phyloP scores from a whole-genome alignment of 371 early-diverging fungal species.

The Actinomortierella wolfii region DNA sequence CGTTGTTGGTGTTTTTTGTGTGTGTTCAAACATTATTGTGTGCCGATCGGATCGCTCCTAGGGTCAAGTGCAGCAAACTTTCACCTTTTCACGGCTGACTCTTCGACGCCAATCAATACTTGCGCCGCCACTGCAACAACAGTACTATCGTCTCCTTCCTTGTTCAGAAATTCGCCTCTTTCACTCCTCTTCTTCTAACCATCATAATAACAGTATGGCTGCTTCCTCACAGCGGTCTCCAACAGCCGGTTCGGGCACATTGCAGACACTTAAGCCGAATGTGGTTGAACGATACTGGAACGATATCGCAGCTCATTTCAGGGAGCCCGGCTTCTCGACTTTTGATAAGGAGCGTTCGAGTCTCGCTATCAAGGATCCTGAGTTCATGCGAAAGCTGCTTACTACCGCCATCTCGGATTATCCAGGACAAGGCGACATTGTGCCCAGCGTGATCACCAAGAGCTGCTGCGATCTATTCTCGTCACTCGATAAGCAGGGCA shows the following conservation, averaged over 20 bases:
- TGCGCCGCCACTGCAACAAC: too few relatives aligned
- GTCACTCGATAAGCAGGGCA: constrained; percentile 53
- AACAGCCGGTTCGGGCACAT: constrained; percentile 16
- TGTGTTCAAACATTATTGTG: too few relatives aligned
- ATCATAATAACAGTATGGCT: too few relatives aligned
- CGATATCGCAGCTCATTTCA: constrained; percentile 51
- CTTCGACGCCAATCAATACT: too few relatives aligned
- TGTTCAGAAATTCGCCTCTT: too few relatives aligned
- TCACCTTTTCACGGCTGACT: too few relatives aligned
- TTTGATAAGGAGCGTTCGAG: constrained; percentile 36
- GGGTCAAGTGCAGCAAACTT: too few relatives aligned
- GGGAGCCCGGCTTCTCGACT: constrained; percentile 50
- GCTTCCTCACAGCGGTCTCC: not conserved
- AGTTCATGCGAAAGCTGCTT: constrained; percentile 50
- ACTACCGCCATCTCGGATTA: constrained; percentile 47
- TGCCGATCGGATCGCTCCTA: too few relatives aligned
- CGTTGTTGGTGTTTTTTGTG: too few relatives aligned
- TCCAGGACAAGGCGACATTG: constrained; percentile 54
- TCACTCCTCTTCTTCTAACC: too few relatives aligned
- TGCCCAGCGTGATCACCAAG: constrained; percentile 59
- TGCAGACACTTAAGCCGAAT: constrained; percentile 30
- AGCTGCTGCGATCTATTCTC: constrained; percentile 70
- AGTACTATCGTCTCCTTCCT: too few relatives aligned
- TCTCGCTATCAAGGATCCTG: constrained; percentile 27
- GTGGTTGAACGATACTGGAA: constrained; percentile 56